phyloP scores from a whole-genome alignment of 306 rosid species.

The Cicer bijugum region DNA sequence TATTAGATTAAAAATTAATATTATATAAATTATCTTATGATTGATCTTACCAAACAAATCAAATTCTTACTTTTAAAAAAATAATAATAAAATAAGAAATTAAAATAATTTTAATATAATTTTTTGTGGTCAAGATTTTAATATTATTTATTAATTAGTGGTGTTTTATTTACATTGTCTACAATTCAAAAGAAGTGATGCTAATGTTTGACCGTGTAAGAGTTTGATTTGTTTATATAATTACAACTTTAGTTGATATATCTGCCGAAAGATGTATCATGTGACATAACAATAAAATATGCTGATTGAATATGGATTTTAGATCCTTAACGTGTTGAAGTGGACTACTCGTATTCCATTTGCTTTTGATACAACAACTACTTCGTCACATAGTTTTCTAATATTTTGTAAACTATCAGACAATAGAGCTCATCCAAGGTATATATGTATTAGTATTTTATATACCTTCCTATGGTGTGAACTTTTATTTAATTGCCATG shows the following conservation, averaged over 20 bases:
- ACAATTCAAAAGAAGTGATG: slow-evolving; percentile 15
- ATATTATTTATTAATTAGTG: no score
- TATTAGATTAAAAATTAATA: no score
- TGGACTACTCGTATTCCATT: background rate
- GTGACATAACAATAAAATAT: slow-evolving; percentile 23
- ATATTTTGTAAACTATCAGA: background rate
- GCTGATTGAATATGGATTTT: background rate
- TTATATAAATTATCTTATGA: no score
- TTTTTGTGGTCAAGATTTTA: no score
- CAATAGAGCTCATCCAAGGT: background rate
- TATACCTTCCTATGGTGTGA: background rate
- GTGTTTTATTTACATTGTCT: background rate
- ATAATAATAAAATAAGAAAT: no score
- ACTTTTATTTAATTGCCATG: background rate
- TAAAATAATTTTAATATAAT: no score
- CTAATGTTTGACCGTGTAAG: slow-evolving; percentile 33
- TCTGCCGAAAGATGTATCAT: slow-evolving; percentile 49
- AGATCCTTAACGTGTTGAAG: slow-evolving; percentile 24
- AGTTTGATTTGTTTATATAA: slow-evolving; percentile 23
- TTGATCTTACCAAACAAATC: no score
- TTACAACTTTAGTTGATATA: slow-evolving; percentile 35
- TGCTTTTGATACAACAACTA: background rate
- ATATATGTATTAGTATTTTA: background rate
- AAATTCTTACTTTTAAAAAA: no score
- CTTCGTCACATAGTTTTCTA: slow-evolving; percentile 2